These are phyloP conservation scores for Dissophora globulifera DNA, from an alignment of 192 early-diverging fungal genomes.

Conservation along the genomic window DNA sequence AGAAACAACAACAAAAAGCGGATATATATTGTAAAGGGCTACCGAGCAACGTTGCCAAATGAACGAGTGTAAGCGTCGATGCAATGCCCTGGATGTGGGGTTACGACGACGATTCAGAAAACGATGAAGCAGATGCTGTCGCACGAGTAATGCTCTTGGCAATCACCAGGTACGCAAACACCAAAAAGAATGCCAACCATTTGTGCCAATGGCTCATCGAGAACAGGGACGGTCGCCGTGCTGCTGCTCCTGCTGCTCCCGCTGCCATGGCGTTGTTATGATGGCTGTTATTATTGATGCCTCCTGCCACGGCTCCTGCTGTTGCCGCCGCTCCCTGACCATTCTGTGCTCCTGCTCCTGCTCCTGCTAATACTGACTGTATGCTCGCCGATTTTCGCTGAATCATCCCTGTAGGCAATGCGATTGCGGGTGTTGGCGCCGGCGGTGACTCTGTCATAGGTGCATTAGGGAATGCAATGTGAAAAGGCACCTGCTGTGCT, in stretches of 20 bases:
- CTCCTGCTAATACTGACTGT: not conserved
- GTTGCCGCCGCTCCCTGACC: slow-evolving; percentile 8
- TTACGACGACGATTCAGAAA: not conserved
- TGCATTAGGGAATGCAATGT: slow-evolving; percentile 54
- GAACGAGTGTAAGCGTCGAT: no score
- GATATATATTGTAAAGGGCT: no score
- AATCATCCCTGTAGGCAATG: not conserved
- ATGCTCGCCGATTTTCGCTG: slow-evolving; percentile 6
- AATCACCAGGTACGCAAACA: slow-evolving; percentile 66
- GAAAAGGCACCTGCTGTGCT: slow-evolving; percentile 55
- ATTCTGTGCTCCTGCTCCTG: not conserved
- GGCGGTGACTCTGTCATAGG: slow-evolving; percentile 37
- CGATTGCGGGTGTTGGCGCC: not conserved
- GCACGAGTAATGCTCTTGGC: slow-evolving; percentile 59
- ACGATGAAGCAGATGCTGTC: slow-evolving; percentile 25
- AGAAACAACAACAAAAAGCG: no score
- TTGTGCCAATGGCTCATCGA: slow-evolving; percentile 63
- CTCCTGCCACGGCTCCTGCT: slow-evolving; percentile 7
- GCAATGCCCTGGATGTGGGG: no score
- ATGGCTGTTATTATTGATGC: slow-evolving; percentile 7
- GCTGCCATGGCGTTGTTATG: no score
- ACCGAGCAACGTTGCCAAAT: no score
- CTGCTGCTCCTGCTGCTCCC: slow-evolving; percentile 38
- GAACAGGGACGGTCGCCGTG: slow-evolving; percentile 35
- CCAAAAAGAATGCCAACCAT: slow-evolving; percentile 66